Percentiles rank a stretch among this genome's conserved stretches.
These are phyloP conservation scores for Symbiodinium natans DNA, from an alignment of 73 alveolate genomes.

Conservation along the genomic window DNA sequence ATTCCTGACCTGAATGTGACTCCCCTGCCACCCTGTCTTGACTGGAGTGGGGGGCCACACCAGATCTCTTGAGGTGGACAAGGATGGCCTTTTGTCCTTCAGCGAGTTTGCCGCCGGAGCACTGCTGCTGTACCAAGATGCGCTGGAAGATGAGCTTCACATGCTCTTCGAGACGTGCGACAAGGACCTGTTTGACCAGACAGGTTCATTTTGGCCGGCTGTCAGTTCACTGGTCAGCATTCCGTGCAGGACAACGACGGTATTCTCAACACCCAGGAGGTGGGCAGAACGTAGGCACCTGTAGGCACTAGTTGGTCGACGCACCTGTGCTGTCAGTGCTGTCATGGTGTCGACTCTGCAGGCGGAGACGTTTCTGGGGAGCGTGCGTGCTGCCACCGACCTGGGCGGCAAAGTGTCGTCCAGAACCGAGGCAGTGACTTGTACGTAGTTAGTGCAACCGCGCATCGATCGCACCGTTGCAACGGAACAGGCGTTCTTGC, in stretches of 20 bases:
- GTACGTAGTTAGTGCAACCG: background rate
- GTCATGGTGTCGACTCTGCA: background rate
- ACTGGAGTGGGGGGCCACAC: background rate
- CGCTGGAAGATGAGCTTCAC: slow-evolving; percentile 80
- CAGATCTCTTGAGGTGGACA: background rate
- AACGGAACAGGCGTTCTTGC: slow-evolving; percentile 4
- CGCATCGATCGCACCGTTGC: background rate
- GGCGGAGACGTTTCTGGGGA: slow-evolving; percentile 45
- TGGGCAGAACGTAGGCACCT: background rate
- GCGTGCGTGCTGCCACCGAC: slow-evolving; percentile 86
- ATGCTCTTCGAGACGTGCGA: slow-evolving; percentile 24
- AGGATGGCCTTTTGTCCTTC: slow-evolving; percentile 68
- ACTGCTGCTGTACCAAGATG: slow-evolving; percentile 72
- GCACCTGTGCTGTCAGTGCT: too few species aligned
- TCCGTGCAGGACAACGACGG: slow-evolving; percentile 20
- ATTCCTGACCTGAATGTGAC: too few species aligned
- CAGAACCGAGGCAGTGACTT: background rate
- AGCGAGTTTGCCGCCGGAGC: slow-evolving; percentile 83
- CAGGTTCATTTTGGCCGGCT: background rate
- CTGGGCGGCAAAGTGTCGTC: slow-evolving; percentile 40
- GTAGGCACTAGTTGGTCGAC: background rate
- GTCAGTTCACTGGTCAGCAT: background rate
- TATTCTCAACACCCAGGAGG: slow-evolving; percentile 21
- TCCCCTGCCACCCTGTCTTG: too few species aligned
- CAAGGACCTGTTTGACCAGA: background rate